Percentiles rank a stretch among this genome's conserved stretches.
phyloP scores from a whole-genome alignment of 192 early-diverging fungal genomes.

The Podila minutissima region DNA sequence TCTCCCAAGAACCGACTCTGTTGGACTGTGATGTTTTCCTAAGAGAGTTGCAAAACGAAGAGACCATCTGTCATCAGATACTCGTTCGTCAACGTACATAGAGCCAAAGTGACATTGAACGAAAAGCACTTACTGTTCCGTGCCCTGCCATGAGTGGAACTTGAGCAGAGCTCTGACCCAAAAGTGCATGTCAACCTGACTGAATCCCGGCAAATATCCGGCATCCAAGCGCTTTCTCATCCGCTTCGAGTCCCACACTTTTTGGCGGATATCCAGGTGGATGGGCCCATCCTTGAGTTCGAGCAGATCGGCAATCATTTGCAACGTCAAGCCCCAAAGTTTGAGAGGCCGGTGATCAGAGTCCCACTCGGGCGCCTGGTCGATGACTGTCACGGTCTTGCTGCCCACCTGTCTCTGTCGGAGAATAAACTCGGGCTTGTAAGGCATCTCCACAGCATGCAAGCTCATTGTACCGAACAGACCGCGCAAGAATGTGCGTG shows the following conservation, averaged over 20 bases:
- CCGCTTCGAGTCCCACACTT: conserved; percentile 47
- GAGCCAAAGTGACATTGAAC: background rate
- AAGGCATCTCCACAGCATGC: conserved; percentile 53
- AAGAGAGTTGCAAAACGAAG: background rate
- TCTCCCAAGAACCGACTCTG: conserved; percentile 51
- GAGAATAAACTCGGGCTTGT: conserved; percentile 42
- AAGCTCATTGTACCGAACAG: conserved; percentile 53
- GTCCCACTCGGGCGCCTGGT: conserved; percentile 43
- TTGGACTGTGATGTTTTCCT: conserved; percentile 35
- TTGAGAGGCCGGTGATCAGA: conserved; percentile 40
- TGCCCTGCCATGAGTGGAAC: conserved; percentile 50
- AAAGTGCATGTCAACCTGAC: conserved; percentile 46
- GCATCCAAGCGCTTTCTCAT: conserved; percentile 46
- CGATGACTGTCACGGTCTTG: conserved; percentile 13
- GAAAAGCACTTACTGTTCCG: conserved; percentile 33
- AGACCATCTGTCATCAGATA: background rate
- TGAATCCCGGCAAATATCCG: conserved; percentile 41
- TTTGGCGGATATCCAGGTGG: conserved; percentile 46
- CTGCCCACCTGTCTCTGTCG: conserved; percentile 3
- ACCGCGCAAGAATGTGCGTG: conserved; percentile 42
- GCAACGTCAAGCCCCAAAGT: conserved; percentile 55
- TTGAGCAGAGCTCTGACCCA: conserved; percentile 50
- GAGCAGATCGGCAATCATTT: conserved; percentile 58
- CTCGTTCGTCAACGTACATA: background rate
- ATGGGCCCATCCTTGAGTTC: conserved; percentile 50